These are phyloP conservation scores for Colletotrichum tropicale DNA, from an alignment of 2,329 filamentous ascomycete genomes.

Conservation along the genomic window DNA sequence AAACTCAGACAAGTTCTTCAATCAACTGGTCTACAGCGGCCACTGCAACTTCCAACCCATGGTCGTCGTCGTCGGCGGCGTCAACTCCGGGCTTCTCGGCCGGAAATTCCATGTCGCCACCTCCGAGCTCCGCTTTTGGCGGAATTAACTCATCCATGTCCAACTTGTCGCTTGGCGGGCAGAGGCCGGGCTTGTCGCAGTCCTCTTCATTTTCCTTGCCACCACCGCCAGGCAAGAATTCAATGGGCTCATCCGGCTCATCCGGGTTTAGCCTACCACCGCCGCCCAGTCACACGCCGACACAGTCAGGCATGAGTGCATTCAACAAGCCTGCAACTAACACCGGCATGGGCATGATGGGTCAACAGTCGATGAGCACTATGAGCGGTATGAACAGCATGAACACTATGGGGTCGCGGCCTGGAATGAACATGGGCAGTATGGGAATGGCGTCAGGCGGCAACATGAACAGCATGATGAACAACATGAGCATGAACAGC, in stretches of 20 bases:
- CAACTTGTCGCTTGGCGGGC: slow-evolving; percentile 51
- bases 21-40: slow-evolving; percentile 57
- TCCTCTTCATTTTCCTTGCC: slow-evolving; percentile 62
- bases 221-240: slow-evolving; percentile 50
- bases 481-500: slow-evolving; percentile 27
- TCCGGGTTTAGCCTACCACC: slow-evolving; percentile 53
- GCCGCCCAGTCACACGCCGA: slow-evolving; percentile 41
- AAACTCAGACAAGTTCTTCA: slow-evolving; percentile 35
- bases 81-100: slow-evolving; percentile 9
- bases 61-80: slow-evolving; percentile 46
- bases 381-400: slow-evolving; percentile 3
- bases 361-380: slow-evolving; percentile 1
- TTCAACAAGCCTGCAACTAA: slow-evolving; percentile 17
- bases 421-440: slow-evolving; percentile 18
- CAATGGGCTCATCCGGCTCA: slow-evolving; percentile 25
- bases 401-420: slow-evolving; percentile 19
- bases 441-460: slow-evolving; percentile 33
- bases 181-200: slow-evolving; percentile 38
- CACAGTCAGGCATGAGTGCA: slow-evolving; percentile 24
- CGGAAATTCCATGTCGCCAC: slow-evolving; percentile 19
- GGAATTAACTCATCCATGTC: slow-evolving; percentile 49
- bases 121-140: slow-evolving; percentile 36
- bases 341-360: slow-evolving; percentile 17
- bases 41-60: slow-evolving; percentile 48
- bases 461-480: slow-evolving; percentile 28